These are phyloP conservation scores for Coemansia sp. DNA, from an alignment of 192 early-diverging fungal genomes.

Conservation along the genomic window DNA sequence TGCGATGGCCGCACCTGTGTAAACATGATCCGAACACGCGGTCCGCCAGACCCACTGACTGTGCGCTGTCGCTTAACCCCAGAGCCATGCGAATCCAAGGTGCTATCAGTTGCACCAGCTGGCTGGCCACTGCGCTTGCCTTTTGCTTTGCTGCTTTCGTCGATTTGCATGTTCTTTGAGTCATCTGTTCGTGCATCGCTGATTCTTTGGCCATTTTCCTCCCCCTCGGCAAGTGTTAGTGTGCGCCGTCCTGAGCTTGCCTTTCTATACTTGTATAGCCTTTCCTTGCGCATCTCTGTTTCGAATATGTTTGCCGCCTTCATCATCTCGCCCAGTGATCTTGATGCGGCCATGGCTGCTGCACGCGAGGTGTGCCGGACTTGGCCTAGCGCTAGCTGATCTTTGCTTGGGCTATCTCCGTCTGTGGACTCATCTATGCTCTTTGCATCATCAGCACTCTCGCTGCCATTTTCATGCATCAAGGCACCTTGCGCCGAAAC, in stretches of 20 bases:
- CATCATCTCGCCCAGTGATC: constrained; percentile 54
- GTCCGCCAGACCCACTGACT: background rate
- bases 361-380: constrained; percentile 49
- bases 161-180: background rate
- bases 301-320: constrained; percentile 58
- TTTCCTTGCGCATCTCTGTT: constrained; percentile 56
- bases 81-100: background rate
- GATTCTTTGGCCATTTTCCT: constrained; percentile 24
- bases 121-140: constrained; percentile 28
- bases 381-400: constrained; percentile 17
- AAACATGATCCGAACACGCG: constrained; percentile 51
- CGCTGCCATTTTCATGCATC: constrained; percentile 12
- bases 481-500: background rate
- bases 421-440: constrained; percentile 34
- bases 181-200: background rate
- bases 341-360: constrained; percentile 53
- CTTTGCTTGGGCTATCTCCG: constrained; percentile 7
- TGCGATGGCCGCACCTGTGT: constrained; percentile 41
- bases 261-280: constrained; percentile 45
- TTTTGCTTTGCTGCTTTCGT: background rate
- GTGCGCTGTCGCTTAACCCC: constrained; percentile 7
- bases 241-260: constrained; percentile 21
- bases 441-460: constrained; percentile 24
- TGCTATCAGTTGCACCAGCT: background rate
- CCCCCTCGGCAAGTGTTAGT: constrained; percentile 32